These are phyloP conservation scores for Paramicrosporidium saccamoebae DNA, from an alignment of 371 early-diverging fungal species.

Conservation along the genomic window DNA sequence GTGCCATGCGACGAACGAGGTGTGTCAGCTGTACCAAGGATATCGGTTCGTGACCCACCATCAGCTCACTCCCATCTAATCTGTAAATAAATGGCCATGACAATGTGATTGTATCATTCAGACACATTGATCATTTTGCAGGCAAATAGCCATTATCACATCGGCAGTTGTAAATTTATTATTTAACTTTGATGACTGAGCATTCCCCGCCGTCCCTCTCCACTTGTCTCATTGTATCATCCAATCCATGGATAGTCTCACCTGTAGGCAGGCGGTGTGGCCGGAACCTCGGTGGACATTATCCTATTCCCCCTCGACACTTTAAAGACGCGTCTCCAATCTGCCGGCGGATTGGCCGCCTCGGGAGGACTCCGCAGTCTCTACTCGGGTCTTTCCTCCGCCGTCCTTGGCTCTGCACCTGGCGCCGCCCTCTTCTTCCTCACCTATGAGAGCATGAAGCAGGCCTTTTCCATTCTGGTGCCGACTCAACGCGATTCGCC, in stretches of 20 bases:
- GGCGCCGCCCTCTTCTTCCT: conserved; percentile 70
- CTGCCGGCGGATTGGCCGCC: conserved; percentile 43
- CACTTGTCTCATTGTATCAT: conserved; percentile 3
- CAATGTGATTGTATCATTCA: background rate
- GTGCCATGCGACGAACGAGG: conserved; percentile 67
- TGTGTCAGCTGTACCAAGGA: conserved; percentile 46
- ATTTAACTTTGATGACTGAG: background rate
- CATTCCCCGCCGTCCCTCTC: background rate
- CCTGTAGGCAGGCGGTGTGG: conserved; percentile 32
- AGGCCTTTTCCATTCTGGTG: conserved; percentile 6
- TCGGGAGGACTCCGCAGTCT: conserved; percentile 71
- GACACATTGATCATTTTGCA: background rate
- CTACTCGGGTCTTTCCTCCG: conserved; percentile 63
- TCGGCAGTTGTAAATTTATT: background rate
- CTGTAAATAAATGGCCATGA: background rate
- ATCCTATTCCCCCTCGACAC: conserved; percentile 69
- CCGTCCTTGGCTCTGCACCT: conserved; percentile 70
- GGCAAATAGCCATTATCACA: background rate
- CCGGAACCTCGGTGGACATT: conserved; percentile 56
- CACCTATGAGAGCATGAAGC: conserved; percentile 50
- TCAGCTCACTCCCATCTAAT: conserved; percentile 5
- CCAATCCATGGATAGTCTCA: conserved; percentile 10
- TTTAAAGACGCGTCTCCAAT: conserved; percentile 64
- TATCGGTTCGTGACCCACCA: conserved; percentile 41
- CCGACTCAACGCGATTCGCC: conserved; percentile 14